Base-by-base conservation (phyloP, 129 eudicot species). In the Ambrosia artemisiifolia region DNA sequence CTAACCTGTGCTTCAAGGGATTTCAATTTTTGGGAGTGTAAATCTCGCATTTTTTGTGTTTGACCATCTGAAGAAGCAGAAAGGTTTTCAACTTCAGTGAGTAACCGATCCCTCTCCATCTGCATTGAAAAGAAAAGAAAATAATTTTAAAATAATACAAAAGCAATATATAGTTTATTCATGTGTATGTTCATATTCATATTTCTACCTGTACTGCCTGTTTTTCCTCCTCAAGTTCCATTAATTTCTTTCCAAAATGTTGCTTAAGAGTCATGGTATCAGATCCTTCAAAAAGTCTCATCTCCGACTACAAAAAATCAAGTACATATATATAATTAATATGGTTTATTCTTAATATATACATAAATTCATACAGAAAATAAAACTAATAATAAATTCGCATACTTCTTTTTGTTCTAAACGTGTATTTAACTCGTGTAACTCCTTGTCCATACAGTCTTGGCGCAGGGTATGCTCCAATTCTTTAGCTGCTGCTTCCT, bases 171-270 rank as follows among this genome's bases (percentile, higher is more conserved):
- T 69, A 42, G 67, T 64, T 71, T 7, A 5, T 34, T 62, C 43
- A 36, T 9, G 47, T 46, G 8, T 24, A 48, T 65, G 57, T 59
- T 75, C 63, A 12, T 51, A 28, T 59, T 75, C 63, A 12, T 44
- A 34, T 42, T 51, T 67, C 48, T 56, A 93, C 98, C 98, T 93
- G 99, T 65, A 91, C 99, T 62, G 84, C 82, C 75, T 89, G 88
- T 85, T 95, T 95, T 75, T 95, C 97, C 63, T 95, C 96, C 78
- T 95, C 99, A 75, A 95, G 97, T 76, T 95, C 99, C 85, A 82
- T 71, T 36, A 95, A 48, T 65, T 95, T 95, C 91, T 86, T 95
- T 76, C 99, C 99, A 53, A 91, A 95, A 79, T 95, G 99, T 79
- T 91, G 99, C 83, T 95, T 95, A 60, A 95, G 97, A 71, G 97